Evolutionary conservation across 257 asterid species (phyloP).

Genomic region (Salvia hispanica): DNA sequence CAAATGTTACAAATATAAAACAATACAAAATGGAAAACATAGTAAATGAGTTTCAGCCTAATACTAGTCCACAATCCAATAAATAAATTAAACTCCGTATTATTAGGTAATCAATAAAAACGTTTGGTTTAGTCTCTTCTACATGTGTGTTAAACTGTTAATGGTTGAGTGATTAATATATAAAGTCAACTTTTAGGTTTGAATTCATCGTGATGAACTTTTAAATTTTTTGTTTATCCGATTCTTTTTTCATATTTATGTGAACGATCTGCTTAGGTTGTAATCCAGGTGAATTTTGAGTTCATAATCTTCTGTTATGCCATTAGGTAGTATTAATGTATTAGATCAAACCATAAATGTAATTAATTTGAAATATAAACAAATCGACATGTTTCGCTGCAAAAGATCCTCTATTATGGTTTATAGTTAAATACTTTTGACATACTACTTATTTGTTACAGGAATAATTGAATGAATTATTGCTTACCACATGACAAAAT

Average conservation of each 20-base stretch:
- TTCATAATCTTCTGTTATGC: too few relatives aligned
- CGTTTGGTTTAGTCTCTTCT: neutral
- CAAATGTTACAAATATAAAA: neutral
- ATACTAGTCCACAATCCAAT: neutral
- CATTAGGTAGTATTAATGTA: too few relatives aligned
- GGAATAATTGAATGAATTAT: neutral
- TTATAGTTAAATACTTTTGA: neutral
- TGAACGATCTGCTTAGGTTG: too few relatives aligned
- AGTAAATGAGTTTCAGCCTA: neutral
- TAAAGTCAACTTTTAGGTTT: too few relatives aligned
- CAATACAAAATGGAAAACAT: slow-evolving; percentile 1
- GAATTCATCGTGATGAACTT: too few relatives aligned
- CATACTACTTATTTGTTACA: neutral
- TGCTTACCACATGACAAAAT: slow-evolving; percentile 12
- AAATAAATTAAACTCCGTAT: slow-evolving; percentile 1
- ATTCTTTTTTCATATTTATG: too few relatives aligned
- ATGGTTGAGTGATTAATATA: too few relatives aligned
- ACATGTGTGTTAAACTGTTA: too few relatives aligned
- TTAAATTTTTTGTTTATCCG: too few relatives aligned
- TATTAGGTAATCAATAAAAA: neutral
- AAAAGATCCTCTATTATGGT: neutral
- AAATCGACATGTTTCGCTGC: neutral
- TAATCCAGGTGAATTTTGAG: too few relatives aligned
- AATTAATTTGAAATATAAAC: too few relatives aligned
- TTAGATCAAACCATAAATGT: too few relatives aligned